Evolutionary conservation across 208 protist genomes (phyloP).

Genomic region (Trypanosoma theileri): DNA sequence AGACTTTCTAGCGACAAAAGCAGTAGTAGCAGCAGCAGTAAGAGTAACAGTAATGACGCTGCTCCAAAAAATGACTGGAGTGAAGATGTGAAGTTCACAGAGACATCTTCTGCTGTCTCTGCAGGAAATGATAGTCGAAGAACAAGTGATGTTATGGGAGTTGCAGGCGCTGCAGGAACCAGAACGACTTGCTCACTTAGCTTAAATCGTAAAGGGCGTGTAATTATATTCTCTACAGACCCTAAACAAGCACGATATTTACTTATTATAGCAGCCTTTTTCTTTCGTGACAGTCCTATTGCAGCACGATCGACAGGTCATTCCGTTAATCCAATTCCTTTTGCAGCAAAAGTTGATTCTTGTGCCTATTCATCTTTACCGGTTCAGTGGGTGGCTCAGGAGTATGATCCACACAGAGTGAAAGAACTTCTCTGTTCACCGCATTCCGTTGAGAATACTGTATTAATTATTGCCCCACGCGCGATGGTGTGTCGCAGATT

Average conservation of each 20-base stretch:
- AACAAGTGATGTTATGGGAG: background rate
- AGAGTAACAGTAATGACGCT: slow-evolving; percentile 4
- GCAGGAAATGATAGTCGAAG: background rate
- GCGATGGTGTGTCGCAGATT: slow-evolving; percentile 54
- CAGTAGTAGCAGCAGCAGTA: slow-evolving; percentile 11
- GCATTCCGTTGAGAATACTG: slow-evolving; percentile 60
- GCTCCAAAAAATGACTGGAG: too few species aligned
- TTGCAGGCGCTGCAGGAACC: background rate
- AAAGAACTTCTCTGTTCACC: slow-evolving; percentile 34
- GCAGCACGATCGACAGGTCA: background rate
- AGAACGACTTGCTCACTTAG: slow-evolving; percentile 7
- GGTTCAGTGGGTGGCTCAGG: slow-evolving; percentile 72
- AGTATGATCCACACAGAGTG: slow-evolving; percentile 42
- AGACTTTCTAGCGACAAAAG: background rate
- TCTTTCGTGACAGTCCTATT: slow-evolving; percentile 32
- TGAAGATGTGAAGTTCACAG: too few species aligned
- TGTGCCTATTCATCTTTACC: slow-evolving; percentile 48
- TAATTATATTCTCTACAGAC: slow-evolving; percentile 68
- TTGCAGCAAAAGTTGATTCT: slow-evolving; percentile 49
- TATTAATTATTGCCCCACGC: slow-evolving; percentile 67
- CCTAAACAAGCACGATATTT: slow-evolving; percentile 43
- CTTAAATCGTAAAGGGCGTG: slow-evolving; percentile 38
- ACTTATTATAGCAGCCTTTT: slow-evolving; percentile 55
- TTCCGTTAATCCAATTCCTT: slow-evolving; percentile 8
- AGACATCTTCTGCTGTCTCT: too few species aligned